Conservation (phyloP, 1,139 yeast genomes). For the Lodderomyces orthopsilosis region DNA sequence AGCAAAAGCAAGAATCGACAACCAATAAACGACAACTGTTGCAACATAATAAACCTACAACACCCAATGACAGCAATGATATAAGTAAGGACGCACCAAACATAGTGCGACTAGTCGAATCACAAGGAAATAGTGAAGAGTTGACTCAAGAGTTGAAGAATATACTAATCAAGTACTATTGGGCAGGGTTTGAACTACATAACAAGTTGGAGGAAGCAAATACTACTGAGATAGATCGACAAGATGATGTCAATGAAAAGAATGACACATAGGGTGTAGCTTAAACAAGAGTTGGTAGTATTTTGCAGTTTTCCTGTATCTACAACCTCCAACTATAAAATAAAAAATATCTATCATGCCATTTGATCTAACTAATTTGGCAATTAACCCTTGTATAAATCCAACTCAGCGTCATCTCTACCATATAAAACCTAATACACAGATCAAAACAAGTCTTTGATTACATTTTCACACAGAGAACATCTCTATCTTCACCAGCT, state of each 20-base stretch:
- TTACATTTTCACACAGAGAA: no score
- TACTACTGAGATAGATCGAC: not conserved
- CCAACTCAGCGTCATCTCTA: not conserved
- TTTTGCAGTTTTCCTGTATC: no score
- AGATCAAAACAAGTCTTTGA: not conserved
- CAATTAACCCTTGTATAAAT: not conserved
- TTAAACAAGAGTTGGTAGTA: not conserved
- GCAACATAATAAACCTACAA: not conserved
- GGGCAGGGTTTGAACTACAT: constrained; percentile 34
- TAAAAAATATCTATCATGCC: not conserved
- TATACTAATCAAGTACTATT: constrained; percentile 29
- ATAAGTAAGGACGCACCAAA: constrained; percentile 13
- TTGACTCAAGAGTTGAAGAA: constrained; percentile 24
- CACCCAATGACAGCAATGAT: not conserved
- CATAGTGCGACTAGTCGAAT: constrained; percentile 16
- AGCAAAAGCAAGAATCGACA: not conserved
- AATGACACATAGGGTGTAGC: not conserved
- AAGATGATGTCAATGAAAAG: not conserved
- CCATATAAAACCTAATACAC: not conserved
- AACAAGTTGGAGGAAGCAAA: constrained; percentile 4
- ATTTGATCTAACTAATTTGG: not conserved
- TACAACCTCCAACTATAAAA: no score
- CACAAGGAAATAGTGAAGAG: constrained; percentile 14
- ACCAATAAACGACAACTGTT: not conserved
- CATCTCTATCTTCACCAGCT: no score